These are phyloP conservation scores for Aurantiochytrium sp. DNA, from an alignment of 108 stramenopile species.

Conservation along the genomic window DNA sequence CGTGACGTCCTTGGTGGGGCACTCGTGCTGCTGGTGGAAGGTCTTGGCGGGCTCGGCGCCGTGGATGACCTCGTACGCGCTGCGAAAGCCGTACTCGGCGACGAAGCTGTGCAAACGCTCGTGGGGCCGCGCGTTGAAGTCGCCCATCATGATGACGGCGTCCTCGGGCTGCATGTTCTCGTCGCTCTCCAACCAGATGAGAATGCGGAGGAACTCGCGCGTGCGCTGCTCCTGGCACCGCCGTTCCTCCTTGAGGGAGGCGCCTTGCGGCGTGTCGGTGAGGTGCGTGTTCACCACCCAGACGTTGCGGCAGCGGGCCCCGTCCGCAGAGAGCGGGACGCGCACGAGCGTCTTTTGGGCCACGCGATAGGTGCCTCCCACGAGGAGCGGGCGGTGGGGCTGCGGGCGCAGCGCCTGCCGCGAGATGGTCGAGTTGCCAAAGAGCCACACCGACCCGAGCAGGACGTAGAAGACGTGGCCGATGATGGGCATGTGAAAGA, in stretches of 20 bases:
- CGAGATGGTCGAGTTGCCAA: neutral
- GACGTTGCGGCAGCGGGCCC: neutral
- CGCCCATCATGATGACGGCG: slow-evolving; percentile 23
- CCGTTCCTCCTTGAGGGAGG: neutral
- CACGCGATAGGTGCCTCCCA: neutral
- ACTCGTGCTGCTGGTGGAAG: slow-evolving; percentile 7
- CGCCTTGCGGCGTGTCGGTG: neutral
- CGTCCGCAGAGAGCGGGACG: neutral
- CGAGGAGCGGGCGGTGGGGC: neutral
- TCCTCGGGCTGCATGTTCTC: neutral
- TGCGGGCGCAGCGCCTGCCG: neutral
- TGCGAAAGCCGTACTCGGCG: neutral
- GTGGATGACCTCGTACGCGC: neutral
- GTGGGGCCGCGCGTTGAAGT: neutral
- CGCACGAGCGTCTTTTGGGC: neutral
- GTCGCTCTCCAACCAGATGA: neutral
- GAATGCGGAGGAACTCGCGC: neutral
- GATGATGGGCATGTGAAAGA: slow-evolving; percentile 2
- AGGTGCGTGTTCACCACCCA: slow-evolving; percentile 11
- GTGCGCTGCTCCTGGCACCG: neutral
- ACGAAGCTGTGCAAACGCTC: neutral
- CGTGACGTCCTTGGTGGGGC: neutral
- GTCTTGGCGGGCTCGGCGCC: neutral
- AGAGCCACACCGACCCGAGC: neutral
- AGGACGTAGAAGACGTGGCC: neutral